Base-by-base conservation (phyloP, 148 eudicot species). In the Beta vulgaris region DNA sequence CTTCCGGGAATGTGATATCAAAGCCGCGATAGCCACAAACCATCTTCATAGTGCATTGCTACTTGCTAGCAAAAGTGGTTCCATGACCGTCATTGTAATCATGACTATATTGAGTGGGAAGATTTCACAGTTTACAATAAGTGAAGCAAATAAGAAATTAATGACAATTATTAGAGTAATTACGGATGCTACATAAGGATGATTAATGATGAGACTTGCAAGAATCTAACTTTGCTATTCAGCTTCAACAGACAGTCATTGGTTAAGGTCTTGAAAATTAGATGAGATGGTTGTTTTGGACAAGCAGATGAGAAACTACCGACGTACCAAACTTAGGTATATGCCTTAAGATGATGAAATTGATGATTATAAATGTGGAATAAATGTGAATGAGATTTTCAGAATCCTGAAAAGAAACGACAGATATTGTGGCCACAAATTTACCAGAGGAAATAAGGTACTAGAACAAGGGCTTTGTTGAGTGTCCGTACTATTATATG, bases 241-340 rank as follows among this genome's bases (percentile, higher is more conserved):
- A 77, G 23, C 6, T 60, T 69, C 71, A 78, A 62, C 80, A 49
- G 21, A 48, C 48, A 78, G 71, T 71, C 71, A 61, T 51, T 61
- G 51, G 70, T 71, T 46, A 42, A 71, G 25, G 39, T 14, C 40
- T 53, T 71, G 65, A 63, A 63, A 46, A 42, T 72, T 32, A 72
- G 81, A 72, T 66, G 73, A 55, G 65, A 29, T 40, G 37, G 32
- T 78, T 34, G 34, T 72, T 77, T 51, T 59, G 37, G 62, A 58
- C 32, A 71, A 35, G 65, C 76, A 78, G 36, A 13, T 71, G 68
- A 66, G 55, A 77, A 73, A 55, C 71, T 67, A 25, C 36, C 77
- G 19, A 73, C 68, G 37, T 54, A 78, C 77, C 81, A 73, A 78
- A 78, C 81, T 78, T 78, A 36, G 63, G 39, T 51, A 71, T 51